phyloP scores from a whole-genome alignment of 768 basidiomycete species.

The Chlorophyllum brunneum region DNA sequence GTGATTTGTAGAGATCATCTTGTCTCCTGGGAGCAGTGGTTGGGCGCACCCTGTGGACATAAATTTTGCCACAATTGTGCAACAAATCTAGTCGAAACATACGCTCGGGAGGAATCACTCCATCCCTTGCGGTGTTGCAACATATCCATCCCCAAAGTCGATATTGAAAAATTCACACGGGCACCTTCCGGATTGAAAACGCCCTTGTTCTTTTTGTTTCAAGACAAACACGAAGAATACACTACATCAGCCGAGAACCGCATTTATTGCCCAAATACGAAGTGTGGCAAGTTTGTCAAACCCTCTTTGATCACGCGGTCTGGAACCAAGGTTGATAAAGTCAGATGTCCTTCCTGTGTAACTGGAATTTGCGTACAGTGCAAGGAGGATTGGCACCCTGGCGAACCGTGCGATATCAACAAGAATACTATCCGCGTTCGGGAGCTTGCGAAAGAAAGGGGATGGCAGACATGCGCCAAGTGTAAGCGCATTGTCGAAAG shows the following conservation, averaged over 20 bases:
- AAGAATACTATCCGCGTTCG: constrained; percentile 20
- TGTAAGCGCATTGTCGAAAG: constrained; percentile 56
- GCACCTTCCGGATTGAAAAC: neutral
- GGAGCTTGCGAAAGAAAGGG: constrained; percentile 37
- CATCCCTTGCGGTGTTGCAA: constrained; percentile 15
- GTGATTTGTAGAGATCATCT: neutral
- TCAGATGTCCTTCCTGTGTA: constrained; percentile 8
- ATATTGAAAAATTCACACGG: neutral
- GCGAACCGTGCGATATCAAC: constrained; percentile 10
- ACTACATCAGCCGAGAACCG: constrained; percentile 1
- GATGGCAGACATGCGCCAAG: constrained; percentile 62
- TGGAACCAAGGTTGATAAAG: too few species aligned
- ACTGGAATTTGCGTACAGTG: constrained; percentile 8
- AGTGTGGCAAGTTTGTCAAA: neutral
- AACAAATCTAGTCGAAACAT: neutral
- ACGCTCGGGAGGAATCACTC: constrained; percentile 12
- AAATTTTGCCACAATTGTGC: constrained; percentile 12
- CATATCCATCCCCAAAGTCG: neutral
- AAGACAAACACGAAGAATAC: constrained; percentile 10
- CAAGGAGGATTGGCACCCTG: constrained; percentile 11
- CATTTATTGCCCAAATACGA: constrained; percentile 13
- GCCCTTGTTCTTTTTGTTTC: neutral
- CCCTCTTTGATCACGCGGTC: too few species aligned
- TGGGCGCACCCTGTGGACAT: constrained; percentile 5
- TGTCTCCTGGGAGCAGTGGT: neutral